These are phyloP conservation scores for Verticillium zaregamsianum DNA, from an alignment of 2,329 filamentous ascomycete genomes.

Conservation along the genomic window DNA sequence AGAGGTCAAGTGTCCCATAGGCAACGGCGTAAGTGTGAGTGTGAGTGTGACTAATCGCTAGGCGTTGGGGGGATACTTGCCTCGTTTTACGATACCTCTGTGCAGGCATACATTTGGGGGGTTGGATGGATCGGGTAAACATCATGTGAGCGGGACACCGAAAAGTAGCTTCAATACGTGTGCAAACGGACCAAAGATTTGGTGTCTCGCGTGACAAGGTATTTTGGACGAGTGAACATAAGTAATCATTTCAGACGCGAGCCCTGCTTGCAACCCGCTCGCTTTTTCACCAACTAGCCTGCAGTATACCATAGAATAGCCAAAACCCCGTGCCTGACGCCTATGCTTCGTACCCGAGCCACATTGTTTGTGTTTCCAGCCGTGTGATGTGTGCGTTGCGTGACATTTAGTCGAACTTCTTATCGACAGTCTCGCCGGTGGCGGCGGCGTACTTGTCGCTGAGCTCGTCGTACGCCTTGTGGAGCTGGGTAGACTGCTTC, in stretches of 20 bases:
- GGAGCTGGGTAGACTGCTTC: conserved; percentile 84
- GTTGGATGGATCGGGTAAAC: too few relatives aligned
- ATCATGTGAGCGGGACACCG: too few relatives aligned
- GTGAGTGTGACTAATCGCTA: not conserved
- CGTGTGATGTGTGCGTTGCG: not conserved
- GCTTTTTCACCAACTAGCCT: not conserved
- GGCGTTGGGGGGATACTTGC: too few relatives aligned
- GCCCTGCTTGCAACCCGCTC: not conserved
- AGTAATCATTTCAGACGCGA: not conserved
- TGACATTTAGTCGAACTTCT: conserved; percentile 51
- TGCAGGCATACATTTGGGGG: too few relatives aligned
- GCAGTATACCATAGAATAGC: not conserved
- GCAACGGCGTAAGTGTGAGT: not conserved
- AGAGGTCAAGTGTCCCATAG: not conserved
- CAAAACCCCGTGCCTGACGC: not conserved
- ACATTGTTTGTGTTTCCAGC: not conserved
- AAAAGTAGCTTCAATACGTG: not conserved
- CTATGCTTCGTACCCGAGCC: not conserved
- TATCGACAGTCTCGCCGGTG: conserved; percentile 39
- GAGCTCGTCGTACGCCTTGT: conserved; percentile 79
- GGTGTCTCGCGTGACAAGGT: not conserved
- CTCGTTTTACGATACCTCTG: too few relatives aligned
- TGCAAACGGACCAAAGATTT: not conserved
- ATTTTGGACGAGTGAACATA: not conserved
- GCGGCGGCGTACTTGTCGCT: conserved; percentile 73